phyloP scores from a whole-genome alignment of 2,329 filamentous ascomycete genomes.

The Hypoxylon sp. region DNA sequence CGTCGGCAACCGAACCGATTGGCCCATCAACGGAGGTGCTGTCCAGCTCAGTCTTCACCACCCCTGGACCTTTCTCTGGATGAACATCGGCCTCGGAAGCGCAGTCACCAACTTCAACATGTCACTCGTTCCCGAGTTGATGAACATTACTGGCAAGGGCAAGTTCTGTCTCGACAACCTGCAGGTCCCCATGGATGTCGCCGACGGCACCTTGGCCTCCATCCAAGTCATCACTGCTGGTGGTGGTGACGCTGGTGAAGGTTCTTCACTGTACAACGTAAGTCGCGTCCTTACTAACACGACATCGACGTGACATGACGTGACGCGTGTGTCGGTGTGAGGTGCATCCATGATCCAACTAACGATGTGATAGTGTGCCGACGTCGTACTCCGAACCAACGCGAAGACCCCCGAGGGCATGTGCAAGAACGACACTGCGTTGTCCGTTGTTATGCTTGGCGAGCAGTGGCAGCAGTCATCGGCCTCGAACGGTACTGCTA shows the following conservation, averaged over 20 bases:
- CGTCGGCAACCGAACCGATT: conserved; percentile 65
- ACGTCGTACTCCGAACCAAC: conserved; percentile 75
- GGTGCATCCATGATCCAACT: background rate
- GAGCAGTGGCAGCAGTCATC: conserved; percentile 32
- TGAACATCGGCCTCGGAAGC: conserved; percentile 66
- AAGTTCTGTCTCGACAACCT: conserved; percentile 76
- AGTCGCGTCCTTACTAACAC: conserved; percentile 47
- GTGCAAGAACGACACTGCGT: conserved; percentile 72
- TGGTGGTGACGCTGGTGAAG: conserved; percentile 66
- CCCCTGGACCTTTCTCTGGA: conserved; percentile 66
- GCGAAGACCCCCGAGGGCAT: conserved; percentile 62
- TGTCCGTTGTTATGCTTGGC: conserved; percentile 60
- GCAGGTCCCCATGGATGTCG: conserved; percentile 64
- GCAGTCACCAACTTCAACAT: conserved; percentile 75
- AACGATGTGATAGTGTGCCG: conserved; percentile 71
- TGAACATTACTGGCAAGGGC: conserved; percentile 72
- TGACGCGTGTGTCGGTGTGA: conserved; percentile 12
- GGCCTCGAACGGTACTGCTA: background rate
- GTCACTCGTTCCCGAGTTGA: conserved; percentile 72
- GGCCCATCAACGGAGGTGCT: conserved; percentile 66
- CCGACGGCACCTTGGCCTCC: conserved; percentile 74
- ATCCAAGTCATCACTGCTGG: conserved; percentile 79
- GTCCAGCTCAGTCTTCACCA: conserved; percentile 66
- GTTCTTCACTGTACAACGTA: conserved; percentile 77
- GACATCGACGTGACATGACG: conserved; percentile 9